Conservation (phyloP, 176 grass and related monocot species). For the Oryza longistaminata region DNA sequence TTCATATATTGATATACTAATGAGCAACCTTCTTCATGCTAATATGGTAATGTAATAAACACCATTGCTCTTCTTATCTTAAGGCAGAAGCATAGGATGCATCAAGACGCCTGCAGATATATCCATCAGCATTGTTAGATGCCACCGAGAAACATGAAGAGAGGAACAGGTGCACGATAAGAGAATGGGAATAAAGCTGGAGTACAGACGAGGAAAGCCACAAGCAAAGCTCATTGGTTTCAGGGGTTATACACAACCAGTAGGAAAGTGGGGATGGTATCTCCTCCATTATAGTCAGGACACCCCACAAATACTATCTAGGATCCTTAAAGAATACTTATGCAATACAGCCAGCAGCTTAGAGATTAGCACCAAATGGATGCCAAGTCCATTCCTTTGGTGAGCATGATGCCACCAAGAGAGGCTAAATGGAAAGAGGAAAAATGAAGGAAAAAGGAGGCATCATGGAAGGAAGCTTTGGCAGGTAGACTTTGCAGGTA, state of each 20-base stretch:
- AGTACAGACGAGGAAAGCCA: slow-evolving; percentile 37
- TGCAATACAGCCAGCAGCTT: slow-evolving; percentile 18
- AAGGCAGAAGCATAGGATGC: slow-evolving; percentile 30
- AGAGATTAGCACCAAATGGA: slow-evolving; percentile 29
- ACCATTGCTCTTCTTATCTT: slow-evolving; percentile 39
- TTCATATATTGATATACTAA: not conserved
- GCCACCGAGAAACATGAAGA: slow-evolving; percentile 35
- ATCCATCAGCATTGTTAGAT: slow-evolving; percentile 34
- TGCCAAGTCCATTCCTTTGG: slow-evolving; percentile 29
- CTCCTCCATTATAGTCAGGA: slow-evolving; percentile 22
- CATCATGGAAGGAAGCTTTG: slow-evolving; percentile 41
- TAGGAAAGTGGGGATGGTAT: slow-evolving; percentile 23
- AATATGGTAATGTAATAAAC: slow-evolving; percentile 9
- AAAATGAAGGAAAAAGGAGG: slow-evolving; percentile 39
- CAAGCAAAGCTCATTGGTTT: slow-evolving; percentile 36
- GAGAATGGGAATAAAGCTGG: slow-evolving; percentile 35
- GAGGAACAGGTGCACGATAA: slow-evolving; percentile 25
- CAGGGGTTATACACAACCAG: slow-evolving; percentile 33
- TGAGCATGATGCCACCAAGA: slow-evolving; percentile 34
- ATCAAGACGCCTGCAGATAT: slow-evolving; percentile 20
- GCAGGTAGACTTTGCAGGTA: no score
- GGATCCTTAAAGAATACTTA: not conserved
- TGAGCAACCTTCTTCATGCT: not conserved
- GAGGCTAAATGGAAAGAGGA: slow-evolving; percentile 29
- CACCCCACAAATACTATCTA: slow-evolving; percentile 13